A percentile compares a stretch with the other conserved stretches of the same genome.
Evolutionary conservation across 768 basidiomycete species (phyloP).

Genomic region (Pisolithus tinctorius): DNA sequence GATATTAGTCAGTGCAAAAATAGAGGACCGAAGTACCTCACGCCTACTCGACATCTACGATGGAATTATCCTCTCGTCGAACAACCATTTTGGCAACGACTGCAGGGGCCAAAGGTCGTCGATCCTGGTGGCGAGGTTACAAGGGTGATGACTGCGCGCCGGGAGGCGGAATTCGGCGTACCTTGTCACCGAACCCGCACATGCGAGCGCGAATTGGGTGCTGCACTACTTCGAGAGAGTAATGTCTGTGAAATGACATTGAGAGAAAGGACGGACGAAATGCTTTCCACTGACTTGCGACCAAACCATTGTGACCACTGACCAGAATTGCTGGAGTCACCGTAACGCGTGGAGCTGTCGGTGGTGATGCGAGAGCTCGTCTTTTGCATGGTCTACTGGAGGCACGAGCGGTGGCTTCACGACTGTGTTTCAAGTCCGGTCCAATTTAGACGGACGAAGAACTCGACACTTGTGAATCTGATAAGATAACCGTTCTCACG

Average conservation of each 20-base stretch:
- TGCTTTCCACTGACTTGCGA: constrained; percentile 41
- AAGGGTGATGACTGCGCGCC: constrained; percentile 4
- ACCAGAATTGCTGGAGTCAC: constrained; percentile 39
- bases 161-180: constrained; percentile 27
- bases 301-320: constrained; percentile 69
- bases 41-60: constrained; percentile 73
- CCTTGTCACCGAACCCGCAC: constrained; percentile 97
- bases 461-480: constrained; percentile 19
- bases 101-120: constrained; percentile 86
- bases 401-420: background rate
- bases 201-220: constrained; percentile 87
- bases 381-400: constrained; percentile 57
- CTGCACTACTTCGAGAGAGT: constrained; percentile 80
- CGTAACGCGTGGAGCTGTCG: constrained; percentile 16
- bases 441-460: constrained; percentile 8
- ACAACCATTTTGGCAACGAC: constrained; percentile 83
- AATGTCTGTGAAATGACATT: constrained; percentile 45
- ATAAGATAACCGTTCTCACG: constrained; percentile 30
- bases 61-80: constrained; percentile 53
- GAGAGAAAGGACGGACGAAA: constrained; percentile 3
- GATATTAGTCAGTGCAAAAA: constrained; percentile 2
- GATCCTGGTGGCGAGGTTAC: constrained; percentile 51
- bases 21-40: background rate
- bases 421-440: background rate
- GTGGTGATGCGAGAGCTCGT: constrained; percentile 36